Percentiles rank a stretch among this genome's conserved stretches.
Conservation (phyloP, 495 filamentous ascomycete species). For the Glutinoglossum americanum region DNA sequence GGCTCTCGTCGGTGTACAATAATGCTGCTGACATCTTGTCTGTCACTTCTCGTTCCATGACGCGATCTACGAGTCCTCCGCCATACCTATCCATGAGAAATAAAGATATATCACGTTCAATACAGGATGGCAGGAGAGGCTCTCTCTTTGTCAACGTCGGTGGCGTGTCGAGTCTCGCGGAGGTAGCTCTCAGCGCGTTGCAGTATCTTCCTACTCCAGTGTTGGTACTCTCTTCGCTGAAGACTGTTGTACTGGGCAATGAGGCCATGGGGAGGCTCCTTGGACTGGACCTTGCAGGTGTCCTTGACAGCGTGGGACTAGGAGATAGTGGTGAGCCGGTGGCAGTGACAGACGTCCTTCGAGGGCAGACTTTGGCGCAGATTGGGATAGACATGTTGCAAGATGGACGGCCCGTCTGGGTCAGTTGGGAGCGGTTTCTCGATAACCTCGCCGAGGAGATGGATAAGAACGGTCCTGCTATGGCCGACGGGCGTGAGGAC, state of each 20-base stretch:
- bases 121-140: not conserved
- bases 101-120: not conserved
- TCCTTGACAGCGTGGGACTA: constrained; percentile 12
- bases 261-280: constrained; percentile 46
- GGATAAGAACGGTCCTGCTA: constrained; percentile 6
- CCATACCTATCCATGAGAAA: not conserved
- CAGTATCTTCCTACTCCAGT: constrained; percentile 49
- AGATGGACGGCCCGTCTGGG: constrained; percentile 29
- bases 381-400: constrained; percentile 40
- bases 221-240: constrained; percentile 35
- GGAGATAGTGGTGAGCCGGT: constrained; percentile 6
- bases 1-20: not conserved
- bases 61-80: not conserved
- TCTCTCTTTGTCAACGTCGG: not conserved
- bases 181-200: constrained; percentile 36
- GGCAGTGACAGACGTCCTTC: constrained; percentile 23
- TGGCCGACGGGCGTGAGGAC: not conserved
- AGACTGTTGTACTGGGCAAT: constrained; percentile 46
- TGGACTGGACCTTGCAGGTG: constrained; percentile 21
- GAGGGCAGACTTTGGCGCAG: constrained; percentile 34
- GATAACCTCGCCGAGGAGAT: constrained; percentile 22
- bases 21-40: not conserved
- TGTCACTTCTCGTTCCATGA: not conserved
- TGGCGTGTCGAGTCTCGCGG: constrained; percentile 1
- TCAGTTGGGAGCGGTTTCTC: constrained; percentile 24